Evolutionary conservation across 768 basidiomycete species (phyloP).

Genomic region (Rhodotorula kratochvilovae): DNA sequence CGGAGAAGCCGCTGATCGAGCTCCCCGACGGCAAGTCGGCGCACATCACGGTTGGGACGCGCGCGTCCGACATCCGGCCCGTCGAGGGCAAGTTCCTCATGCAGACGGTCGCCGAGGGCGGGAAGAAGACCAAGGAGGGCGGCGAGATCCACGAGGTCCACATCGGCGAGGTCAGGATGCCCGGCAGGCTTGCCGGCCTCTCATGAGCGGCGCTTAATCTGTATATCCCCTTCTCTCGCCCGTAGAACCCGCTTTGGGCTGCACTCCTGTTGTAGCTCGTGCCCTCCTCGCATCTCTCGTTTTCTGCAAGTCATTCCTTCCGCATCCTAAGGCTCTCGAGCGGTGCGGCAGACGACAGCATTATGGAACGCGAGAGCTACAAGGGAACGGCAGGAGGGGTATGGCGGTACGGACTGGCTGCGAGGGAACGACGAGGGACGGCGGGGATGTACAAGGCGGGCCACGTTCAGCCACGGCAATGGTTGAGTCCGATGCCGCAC

Average conservation of each 20-base stretch:
- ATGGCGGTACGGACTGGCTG: neutral
- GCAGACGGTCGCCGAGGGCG: constrained; percentile 52
- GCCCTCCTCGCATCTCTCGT: neutral
- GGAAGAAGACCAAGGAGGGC: constrained; percentile 38
- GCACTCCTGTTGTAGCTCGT: neutral
- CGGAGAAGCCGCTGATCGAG: constrained; percentile 51
- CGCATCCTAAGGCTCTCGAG: too few species aligned
- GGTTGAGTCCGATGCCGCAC: constrained; percentile 67
- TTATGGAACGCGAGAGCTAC: neutral
- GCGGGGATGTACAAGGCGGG: neutral
- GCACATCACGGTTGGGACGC: constrained; percentile 86
- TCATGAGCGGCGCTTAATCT: neutral
- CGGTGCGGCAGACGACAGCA: neutral
- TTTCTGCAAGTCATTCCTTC: too few species aligned
- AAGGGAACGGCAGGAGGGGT: neutral
- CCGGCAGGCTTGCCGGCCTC: constrained; percentile 47
- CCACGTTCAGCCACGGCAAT: neutral
- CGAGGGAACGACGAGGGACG: neutral
- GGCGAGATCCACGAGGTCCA: constrained; percentile 38
- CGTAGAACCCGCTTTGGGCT: too few species aligned
- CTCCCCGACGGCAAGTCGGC: constrained; percentile 55
- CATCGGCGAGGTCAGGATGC: constrained; percentile 34
- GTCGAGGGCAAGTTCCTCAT: constrained; percentile 70
- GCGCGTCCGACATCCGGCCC: constrained; percentile 53
- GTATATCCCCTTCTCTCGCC: neutral